Conservation (phyloP, 73 alveolate genomes). For the Stentor coeruleus region DNA sequence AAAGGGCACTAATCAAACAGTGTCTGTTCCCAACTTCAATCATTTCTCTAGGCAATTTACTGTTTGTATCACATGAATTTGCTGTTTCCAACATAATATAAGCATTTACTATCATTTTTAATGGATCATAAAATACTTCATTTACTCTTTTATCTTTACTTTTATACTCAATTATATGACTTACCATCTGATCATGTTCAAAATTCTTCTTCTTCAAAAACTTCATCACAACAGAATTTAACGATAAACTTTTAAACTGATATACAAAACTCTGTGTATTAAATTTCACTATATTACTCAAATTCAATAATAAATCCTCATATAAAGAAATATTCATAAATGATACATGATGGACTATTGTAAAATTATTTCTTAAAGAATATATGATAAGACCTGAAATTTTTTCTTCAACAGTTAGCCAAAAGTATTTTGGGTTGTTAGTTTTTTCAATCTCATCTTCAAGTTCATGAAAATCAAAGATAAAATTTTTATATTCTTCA, state of each 20-base stretch:
- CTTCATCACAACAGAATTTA: not conserved
- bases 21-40: too few relatives aligned
- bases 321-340: too few relatives aligned
- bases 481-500: not conserved
- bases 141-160: too few relatives aligned
- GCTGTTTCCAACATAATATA: too few relatives aligned
- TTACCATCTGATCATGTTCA: too few relatives aligned
- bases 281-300: not conserved
- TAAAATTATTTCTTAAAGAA: not conserved
- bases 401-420: not conserved
- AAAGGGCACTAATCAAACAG: too few relatives aligned
- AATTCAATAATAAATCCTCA: not conserved
- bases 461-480: not conserved
- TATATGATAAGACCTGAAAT: not conserved
- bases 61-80: too few relatives aligned
- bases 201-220: slow-evolving; percentile 6
- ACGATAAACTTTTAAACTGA: not conserved
- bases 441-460: not conserved
- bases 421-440: not conserved
- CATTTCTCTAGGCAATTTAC: too few relatives aligned
- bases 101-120: too few relatives aligned
- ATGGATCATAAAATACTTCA: too few relatives aligned
- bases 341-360: not conserved
- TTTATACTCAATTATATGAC: too few relatives aligned
- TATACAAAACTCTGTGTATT: not conserved